These are phyloP conservation scores for Kwoniella dejecticola DNA, from an alignment of 768 basidiomycete species.

Conservation along the genomic window DNA sequence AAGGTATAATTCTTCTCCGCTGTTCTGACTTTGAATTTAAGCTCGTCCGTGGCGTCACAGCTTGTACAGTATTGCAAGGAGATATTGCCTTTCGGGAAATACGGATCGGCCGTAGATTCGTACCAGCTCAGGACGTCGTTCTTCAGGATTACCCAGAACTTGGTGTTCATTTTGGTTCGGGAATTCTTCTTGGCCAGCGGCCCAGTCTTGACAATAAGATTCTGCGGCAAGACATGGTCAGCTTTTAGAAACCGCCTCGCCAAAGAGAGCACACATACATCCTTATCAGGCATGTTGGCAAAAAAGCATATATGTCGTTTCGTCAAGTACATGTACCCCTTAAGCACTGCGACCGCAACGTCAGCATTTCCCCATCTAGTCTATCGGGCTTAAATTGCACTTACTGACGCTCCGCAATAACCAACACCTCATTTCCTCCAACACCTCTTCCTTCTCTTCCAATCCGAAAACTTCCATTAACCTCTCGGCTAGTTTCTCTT, in stretches of 20 bases:
- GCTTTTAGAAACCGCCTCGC: not conserved
- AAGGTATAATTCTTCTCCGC: constrained; percentile 66
- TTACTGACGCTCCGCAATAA: constrained; percentile 81
- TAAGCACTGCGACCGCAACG: constrained; percentile 67
- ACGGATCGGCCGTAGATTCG: constrained; percentile 91
- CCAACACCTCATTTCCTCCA: constrained; percentile 91
- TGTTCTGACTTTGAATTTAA: constrained; percentile 78
- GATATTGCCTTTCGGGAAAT: constrained; percentile 95
- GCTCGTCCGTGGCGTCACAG: constrained; percentile 77
- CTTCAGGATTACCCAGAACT: constrained; percentile 95
- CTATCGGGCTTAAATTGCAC: constrained; percentile 54
- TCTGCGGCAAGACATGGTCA: constrained; percentile 60
- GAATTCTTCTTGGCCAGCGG: constrained; percentile 82
- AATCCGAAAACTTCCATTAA: constrained; percentile 84
- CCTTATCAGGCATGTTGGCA: constrained; percentile 85
- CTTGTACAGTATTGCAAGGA: constrained; percentile 89
- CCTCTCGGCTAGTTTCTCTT: constrained; percentile 74
- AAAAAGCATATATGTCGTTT: constrained; percentile 94
- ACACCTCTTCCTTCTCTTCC: constrained; percentile 76
- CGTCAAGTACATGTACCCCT: constrained; percentile 97
- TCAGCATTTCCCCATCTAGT: too few relatives aligned
- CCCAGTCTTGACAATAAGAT: constrained; percentile 90
- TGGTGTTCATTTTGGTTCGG: constrained; percentile 86
- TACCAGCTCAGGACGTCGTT: constrained; percentile 97
- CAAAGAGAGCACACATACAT: constrained; percentile 61